Evolutionary conservation across 2,329 filamentous ascomycete species (phyloP), one percentile per base, ranked within the genome.

Genomic region (Diaporthe longicolla): DNA sequence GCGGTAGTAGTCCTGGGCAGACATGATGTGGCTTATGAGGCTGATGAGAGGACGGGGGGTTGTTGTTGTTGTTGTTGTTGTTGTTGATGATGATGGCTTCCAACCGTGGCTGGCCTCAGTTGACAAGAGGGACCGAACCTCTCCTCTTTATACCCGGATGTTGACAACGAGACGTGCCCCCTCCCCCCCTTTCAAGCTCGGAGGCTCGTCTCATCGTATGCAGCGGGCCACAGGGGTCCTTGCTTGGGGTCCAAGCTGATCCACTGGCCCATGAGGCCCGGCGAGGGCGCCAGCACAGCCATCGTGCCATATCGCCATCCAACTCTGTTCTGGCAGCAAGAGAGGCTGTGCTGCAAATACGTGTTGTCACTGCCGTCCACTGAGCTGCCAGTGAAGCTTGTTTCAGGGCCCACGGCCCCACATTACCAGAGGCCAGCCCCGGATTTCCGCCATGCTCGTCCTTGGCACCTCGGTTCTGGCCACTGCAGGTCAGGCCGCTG

Each of bases 321-420:
- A 68, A 40, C 48, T 72, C 48, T 65, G 40, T 15, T n/a, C 45
- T 66, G 58, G 21, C 26, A 29, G 21, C 29, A 24, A 24, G 37
- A 57, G 70, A 72, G 70, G 70, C 70, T 72, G 58, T 72, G 70
- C 70, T 37, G 66, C 37, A 35, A 35, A 52, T 66, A 66, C 63
- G 70, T 72, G 70, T 66, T 72, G 70, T 72, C 40, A 43, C 40
- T 35, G 21, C 58, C 50, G 58, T 40, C 70, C 70, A 72, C 37
- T 72, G 70, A 72, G 59, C 58, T 72, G 24, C 32, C 35, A 13
- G 9, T 29, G 45, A 66, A 37, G 45, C 63, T 66, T 66, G 63
- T 52, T 66, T 52, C 63, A 66, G 45, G 63, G 45, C 63, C 63
- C 45, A 66, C 63, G 63, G 45, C 63, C 63, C 45, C 63, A 66